phyloP scores from a whole-genome alignment of 2,329 filamentous ascomycete genomes.

The Pseudonectria foliicola region DNA sequence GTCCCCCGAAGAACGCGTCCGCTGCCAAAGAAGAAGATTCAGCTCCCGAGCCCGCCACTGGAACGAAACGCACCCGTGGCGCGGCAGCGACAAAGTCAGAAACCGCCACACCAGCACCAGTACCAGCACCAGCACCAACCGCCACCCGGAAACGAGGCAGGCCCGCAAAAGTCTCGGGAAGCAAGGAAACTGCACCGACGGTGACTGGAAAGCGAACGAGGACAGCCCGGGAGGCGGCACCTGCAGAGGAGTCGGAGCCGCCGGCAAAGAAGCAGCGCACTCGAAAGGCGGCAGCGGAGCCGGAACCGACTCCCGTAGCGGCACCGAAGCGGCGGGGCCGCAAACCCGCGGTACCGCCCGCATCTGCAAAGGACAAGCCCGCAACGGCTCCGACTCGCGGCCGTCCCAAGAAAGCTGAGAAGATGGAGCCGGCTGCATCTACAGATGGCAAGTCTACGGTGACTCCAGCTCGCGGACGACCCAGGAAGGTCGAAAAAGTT shows the following conservation, averaged over 20 bases:
- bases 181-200: conserved; percentile 1
- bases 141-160: conserved; percentile 3
- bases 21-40: conserved; percentile 1
- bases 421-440: not conserved
- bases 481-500: too few relatives aligned
- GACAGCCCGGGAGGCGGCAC: conserved; percentile 1
- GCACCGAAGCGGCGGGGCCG: conserved; percentile 5
- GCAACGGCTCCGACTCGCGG: conserved; percentile 25
- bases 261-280: conserved; percentile 14
- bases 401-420: conserved; percentile 17
- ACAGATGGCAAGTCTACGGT: not conserved
- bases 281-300: conserved; percentile 3
- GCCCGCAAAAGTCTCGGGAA: conserved; percentile 2
- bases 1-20: conserved; percentile 9
- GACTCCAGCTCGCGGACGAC: conserved; percentile 31
- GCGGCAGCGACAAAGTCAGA: too few relatives aligned
- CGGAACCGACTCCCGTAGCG: not conserved
- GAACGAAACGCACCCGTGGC: conserved; percentile 13
- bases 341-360: conserved; percentile 11
- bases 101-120: too few relatives aligned
- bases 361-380: not conserved
- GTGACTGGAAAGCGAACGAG: too few relatives aligned
- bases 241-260: conserved; percentile 8
- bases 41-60: conserved; percentile 4
- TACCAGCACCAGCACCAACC: not conserved